Base-by-base conservation (phyloP, 2,329 filamentous ascomycete species). In the Paraphoma chrysanthemicola region DNA sequence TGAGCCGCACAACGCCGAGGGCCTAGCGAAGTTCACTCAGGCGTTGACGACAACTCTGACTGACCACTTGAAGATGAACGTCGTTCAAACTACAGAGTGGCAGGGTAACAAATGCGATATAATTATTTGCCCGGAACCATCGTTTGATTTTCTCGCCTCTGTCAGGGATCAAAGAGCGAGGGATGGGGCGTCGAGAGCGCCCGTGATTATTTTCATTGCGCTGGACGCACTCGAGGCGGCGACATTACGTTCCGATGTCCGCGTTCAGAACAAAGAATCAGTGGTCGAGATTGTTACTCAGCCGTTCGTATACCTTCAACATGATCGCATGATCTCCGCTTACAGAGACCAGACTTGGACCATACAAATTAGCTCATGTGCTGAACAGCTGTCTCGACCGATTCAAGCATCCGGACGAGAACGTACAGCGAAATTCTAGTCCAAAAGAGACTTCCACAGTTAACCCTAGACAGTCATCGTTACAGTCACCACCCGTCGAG, bases 271-370 rank as follows among this genome's bases (percentile, higher is more conserved):
- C 42, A 68, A 66, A 36, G 66, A 74, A 48, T 69, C 66, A 8
- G 68, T 74, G 1, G 71, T 74, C 0, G 73, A 76, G 46, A 69
- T 76, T 4, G 66, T 74, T 17, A 71, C 71, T 3, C 74, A 76
- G 29, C 74, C 74, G 68, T 74, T 48, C 63, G 71, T 67, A 14
- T 3, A 17, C 8, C 10, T 16, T 44, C 4, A 12, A 12, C 0
- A 7, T 6, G 4, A 6, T 11, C 1, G 31, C 7, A 12, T 16
- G 38, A 6, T 12, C 54, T 63, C 10, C 14, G 4, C 65, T 43
- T 14, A 38, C 11, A 17, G 2, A 16, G 2, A 16, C n/a, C 17
- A 44, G 73, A 71, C 16, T 72, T 50, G 73, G 73, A 28, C 72
- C 73, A 3, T 63, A 67, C 36, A 76, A 76, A 45, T 42, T 76